Evolutionary conservation across 2,329 filamentous ascomycete species (phyloP), one percentile per base, ranked within the genome.

Genomic region (Thelonectria discophora): DNA sequence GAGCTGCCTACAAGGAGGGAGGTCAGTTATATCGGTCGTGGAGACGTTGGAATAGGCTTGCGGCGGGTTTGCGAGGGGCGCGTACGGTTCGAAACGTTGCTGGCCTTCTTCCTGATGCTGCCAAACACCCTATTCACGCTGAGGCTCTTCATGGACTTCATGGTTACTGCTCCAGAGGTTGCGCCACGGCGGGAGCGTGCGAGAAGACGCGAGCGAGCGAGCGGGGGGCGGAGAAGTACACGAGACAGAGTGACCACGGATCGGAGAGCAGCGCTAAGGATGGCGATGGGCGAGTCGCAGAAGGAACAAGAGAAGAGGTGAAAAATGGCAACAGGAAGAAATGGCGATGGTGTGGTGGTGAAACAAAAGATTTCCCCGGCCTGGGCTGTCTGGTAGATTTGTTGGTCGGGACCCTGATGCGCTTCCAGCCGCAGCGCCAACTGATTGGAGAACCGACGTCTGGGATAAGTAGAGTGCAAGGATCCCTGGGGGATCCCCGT

Each of bases 61-160:
- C 6, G n/a, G 34, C n/a, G 49, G 10, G 12, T 50, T 24, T 43
- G 32, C 21, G 63, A 59, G 46, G 55, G 50, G 46, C 42, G 65
- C 70, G 54, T 64, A 71, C 70, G 63, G 55, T 64, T 54, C 24
- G 68, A 70, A n/a, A 64, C 61, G 57, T 68, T 69, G 55, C 65
- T 77, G 34, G 79, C 79, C 69, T 79, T 81, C 73, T 80, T 82
- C 72, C 79, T 84, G 74, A 87, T 81, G 77, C 77, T 84, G 65
- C 82, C 83, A 46, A 86, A 78, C 80, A 86, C 78, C 78, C 81
- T 85, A 74, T 81, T 83, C 78, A 85, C 80, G 74, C 80, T 83
- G 62, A 86, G 79, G 39, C 81, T 79, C 76, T 84, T 86, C 80
- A 81, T 81, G 65, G 75, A 75, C 69, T 78, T 80, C 77, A 80